Percentiles rank a stretch among this genome's conserved stretches.
These are phyloP conservation scores for Elaeis oleifera DNA, from an alignment of 202 grass and related monocot genomes.

Conservation along the genomic window DNA sequence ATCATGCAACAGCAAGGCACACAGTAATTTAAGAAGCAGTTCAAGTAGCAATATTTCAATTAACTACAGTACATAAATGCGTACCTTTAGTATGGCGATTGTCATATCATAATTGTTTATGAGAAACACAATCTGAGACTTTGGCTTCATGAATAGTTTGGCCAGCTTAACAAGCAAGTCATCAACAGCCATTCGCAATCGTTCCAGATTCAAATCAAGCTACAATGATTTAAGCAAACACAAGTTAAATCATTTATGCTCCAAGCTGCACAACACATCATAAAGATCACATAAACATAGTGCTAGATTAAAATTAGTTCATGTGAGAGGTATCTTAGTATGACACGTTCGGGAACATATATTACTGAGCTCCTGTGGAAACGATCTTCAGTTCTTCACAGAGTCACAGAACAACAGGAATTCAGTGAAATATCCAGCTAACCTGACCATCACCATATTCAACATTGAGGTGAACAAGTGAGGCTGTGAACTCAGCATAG, in stretches of 20 bases:
- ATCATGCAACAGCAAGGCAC: not conserved
- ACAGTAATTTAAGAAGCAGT: not conserved
- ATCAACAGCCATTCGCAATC: conserved; percentile 83
- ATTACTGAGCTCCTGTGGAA: not conserved
- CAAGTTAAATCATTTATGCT: too few relatives aligned
- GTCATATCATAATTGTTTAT: conserved; percentile 99
- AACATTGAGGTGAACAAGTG: conserved; percentile 91
- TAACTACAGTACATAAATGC: not conserved
- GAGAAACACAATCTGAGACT: conserved; percentile 86
- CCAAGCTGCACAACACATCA: too few relatives aligned
- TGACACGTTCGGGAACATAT: too few relatives aligned
- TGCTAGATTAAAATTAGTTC: too few relatives aligned
- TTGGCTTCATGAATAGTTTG: conserved; percentile 69
- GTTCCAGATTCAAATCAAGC: conserved; percentile 94
- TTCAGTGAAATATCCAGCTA: conserved; percentile 12
- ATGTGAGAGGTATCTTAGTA: too few relatives aligned
- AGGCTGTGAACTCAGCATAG: conserved; percentile 95
- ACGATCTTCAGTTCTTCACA: not conserved
- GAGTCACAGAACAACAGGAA: not conserved
- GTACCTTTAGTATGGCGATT: conserved; percentile 82
- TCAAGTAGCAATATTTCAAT: not conserved
- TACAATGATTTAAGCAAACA: conserved; percentile 33
- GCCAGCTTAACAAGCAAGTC: conserved; percentile 89
- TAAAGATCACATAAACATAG: too few relatives aligned
- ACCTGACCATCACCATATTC: conserved; percentile 97